These are phyloP conservation scores for Pythium guiyangense DNA, from an alignment of 352 stramenopile genomes.

Conservation along the genomic window DNA sequence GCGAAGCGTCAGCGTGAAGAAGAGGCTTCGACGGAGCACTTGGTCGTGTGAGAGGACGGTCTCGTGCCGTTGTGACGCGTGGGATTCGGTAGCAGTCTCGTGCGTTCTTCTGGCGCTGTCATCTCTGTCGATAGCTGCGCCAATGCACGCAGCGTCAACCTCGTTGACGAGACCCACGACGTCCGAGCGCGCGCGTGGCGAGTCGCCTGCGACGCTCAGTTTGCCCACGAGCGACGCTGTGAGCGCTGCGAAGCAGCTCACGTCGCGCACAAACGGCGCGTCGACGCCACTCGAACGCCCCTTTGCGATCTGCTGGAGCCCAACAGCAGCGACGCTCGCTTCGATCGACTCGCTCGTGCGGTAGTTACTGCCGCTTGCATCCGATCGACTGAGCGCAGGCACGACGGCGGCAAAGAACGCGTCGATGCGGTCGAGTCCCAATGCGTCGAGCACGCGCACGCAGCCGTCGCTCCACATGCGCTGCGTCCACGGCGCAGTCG, in stretches of 20 bases:
- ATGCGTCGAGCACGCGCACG: slow-evolving; percentile 4
- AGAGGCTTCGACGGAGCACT: slow-evolving; percentile 3
- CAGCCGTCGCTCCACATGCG: slow-evolving; percentile 6
- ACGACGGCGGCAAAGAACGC: slow-evolving; percentile 13
- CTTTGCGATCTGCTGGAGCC: background rate
- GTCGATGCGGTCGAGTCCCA: slow-evolving; percentile 2
- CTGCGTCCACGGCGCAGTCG: background rate
- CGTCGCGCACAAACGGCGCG: background rate
- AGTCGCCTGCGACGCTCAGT: background rate
- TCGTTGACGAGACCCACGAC: too few species aligned
- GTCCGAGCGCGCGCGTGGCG: too few species aligned
- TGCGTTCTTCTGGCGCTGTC: too few species aligned
- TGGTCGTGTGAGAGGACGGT: background rate
- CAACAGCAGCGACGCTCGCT: background rate
- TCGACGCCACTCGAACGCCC: background rate
- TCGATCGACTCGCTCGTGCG: background rate
- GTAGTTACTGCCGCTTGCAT: background rate
- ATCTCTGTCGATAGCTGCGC: too few species aligned
- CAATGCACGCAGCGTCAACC: too few species aligned
- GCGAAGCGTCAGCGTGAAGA: slow-evolving; percentile 8
- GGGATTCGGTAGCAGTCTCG: too few species aligned
- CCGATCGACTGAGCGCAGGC: background rate
- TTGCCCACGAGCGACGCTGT: slow-evolving; percentile 1
- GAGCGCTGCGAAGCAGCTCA: slow-evolving; percentile 8
- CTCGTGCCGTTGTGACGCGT: too few species aligned